These are phyloP conservation scores for Pseudofabraea citricarpa DNA, from an alignment of 2,329 filamentous ascomycete species.

Conservation along the genomic window DNA sequence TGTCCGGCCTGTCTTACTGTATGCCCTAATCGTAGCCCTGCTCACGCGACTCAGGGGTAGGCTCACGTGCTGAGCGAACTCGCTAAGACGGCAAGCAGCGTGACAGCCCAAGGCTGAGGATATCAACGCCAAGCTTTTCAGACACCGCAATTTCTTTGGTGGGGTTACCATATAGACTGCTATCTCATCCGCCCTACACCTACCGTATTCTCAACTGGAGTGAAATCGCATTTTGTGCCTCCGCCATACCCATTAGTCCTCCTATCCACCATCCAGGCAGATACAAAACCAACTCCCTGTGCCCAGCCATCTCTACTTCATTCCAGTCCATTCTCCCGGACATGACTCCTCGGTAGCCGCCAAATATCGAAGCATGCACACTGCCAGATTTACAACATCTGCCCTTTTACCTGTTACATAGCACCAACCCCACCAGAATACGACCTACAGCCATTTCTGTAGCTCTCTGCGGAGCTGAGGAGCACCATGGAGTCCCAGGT, in stretches of 20 bases:
- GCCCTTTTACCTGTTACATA: constrained; percentile 17
- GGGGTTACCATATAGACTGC: background rate
- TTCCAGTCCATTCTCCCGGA: background rate
- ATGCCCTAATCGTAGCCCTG: no score
- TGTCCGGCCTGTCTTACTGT: no score
- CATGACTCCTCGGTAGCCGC: constrained; percentile 23
- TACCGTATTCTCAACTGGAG: no score
- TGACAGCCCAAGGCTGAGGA: background rate
- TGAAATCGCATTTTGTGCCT: no score
- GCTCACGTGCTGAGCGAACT: background rate
- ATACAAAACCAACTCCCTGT: no score
- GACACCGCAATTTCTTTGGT: constrained; percentile 2
- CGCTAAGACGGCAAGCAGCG: no score
- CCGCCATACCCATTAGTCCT: no score
- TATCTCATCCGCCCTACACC: background rate
- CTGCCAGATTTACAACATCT: constrained; percentile 13
- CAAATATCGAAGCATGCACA: constrained; percentile 19
- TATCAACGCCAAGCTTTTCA: background rate
- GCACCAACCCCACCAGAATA: constrained; percentile 7
- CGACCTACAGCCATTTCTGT: constrained; percentile 4
- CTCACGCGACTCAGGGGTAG: background rate
- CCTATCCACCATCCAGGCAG: no score
- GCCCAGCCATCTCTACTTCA: no score
- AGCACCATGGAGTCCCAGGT: constrained; percentile 27
- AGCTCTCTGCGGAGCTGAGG: constrained; percentile 6